These are phyloP conservation scores for Microsporum canis DNA, from an alignment of 2,329 filamentous ascomycete genomes.

Conservation along the genomic window DNA sequence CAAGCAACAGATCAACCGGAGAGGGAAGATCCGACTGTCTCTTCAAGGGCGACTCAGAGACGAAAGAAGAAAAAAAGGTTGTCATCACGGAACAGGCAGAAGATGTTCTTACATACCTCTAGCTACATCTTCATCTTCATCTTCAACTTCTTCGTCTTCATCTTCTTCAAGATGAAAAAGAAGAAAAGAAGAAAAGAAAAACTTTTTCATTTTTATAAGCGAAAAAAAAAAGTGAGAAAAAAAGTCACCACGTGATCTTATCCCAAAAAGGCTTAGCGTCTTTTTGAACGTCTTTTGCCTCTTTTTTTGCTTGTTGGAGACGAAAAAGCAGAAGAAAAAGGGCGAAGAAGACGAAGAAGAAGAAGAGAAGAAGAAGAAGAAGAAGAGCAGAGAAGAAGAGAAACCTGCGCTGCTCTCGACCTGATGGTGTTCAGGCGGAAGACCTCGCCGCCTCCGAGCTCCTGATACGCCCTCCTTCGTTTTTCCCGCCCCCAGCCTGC, in stretches of 20 bases:
- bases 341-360: neutral
- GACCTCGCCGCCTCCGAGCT: neutral
- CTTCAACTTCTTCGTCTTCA: neutral
- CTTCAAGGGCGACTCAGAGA: constrained; percentile 56
- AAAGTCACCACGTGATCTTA: neutral
- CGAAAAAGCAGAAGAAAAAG: neutral
- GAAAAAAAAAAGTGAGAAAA: neutral
- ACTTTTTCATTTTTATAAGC: neutral
- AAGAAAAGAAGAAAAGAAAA: constrained; percentile 14
- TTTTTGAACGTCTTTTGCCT: neutral
- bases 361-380: neutral
- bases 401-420: neutral
- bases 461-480: neutral
- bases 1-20: constrained; percentile 58
- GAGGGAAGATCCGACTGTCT: constrained; percentile 50
- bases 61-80: constrained; percentile 48
- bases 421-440: neutral
- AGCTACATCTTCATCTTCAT: neutral
- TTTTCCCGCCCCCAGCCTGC: neutral
- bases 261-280: neutral
- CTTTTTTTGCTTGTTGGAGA: neutral
- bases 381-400: neutral
- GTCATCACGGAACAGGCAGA: neutral
- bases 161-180: constrained; percentile 43
- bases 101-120: neutral